A percentile compares a stretch with the other conserved stretches of the same genome.
Evolutionary conservation across 345 rosid species (phyloP).

Genomic region (Citrus mangshanensis): DNA sequence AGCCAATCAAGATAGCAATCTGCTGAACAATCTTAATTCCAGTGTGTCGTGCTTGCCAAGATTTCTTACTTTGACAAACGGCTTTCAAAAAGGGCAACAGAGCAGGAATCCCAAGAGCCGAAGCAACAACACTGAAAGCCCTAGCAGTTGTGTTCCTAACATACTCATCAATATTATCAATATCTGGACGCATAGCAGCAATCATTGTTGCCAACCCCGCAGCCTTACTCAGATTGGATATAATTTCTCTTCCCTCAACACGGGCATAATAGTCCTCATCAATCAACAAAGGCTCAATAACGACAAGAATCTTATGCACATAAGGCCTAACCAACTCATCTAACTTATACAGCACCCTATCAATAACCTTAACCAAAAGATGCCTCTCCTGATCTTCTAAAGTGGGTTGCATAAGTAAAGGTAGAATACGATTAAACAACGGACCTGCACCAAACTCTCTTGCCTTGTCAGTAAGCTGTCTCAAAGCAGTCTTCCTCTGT

Average conservation of each 20-base stretch:
- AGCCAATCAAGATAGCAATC: slow-evolving; percentile 94
- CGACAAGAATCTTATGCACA: slow-evolving; percentile 98
- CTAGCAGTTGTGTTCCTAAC: slow-evolving; percentile 99
- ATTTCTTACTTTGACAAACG: slow-evolving; percentile 98
- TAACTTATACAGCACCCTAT: slow-evolving; percentile 84
- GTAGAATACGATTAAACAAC: slow-evolving; percentile 80
- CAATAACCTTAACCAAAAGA: slow-evolving; percentile 96
- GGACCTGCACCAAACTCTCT: slow-evolving; percentile 98
- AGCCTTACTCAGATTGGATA: slow-evolving; percentile 96
- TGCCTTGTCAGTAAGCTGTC: slow-evolving; percentile 97
- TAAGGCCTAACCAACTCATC: slow-evolving; percentile 97
- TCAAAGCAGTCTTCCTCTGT: slow-evolving; percentile 94
- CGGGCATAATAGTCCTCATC: slow-evolving; percentile 99
- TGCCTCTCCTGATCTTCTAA: slow-evolving; percentile 99
- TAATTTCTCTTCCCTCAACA: slow-evolving; percentile 97
- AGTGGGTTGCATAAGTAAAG: slow-evolving; percentile 97
- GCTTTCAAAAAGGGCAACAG: slow-evolving; percentile 92
- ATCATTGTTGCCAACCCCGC: slow-evolving; percentile 99
- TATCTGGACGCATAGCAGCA: slow-evolving; percentile 99
- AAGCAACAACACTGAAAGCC: slow-evolving; percentile 99
- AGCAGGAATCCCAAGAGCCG: slow-evolving; percentile 97
- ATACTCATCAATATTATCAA: slow-evolving; percentile 95
- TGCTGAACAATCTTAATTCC: slow-evolving; percentile 99
- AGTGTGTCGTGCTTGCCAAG: slow-evolving; percentile 99
- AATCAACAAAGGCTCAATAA: slow-evolving; percentile 95